Conservation (phyloP, 352 stramenopile genomes). For the Phytophthora sp. region DNA sequence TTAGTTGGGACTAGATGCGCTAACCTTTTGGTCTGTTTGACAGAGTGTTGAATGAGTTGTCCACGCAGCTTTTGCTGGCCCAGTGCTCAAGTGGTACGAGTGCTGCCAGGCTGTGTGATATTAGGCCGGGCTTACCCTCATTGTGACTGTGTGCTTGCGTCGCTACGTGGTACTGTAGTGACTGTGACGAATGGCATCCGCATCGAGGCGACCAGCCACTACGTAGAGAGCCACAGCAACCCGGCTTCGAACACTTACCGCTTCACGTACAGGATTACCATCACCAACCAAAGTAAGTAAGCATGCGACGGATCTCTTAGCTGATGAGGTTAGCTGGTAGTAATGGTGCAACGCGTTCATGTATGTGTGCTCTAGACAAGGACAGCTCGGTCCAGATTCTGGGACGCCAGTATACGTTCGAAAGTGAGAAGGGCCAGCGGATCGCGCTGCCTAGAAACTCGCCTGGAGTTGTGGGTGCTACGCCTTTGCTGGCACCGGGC, state of each 20-base stretch:
- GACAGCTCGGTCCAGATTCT: constrained; percentile 65
- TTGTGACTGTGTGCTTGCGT: not conserved
- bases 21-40: constrained; percentile 10
- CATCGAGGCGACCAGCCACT: constrained; percentile 79
- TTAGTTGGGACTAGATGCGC: not conserved
- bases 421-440: constrained; percentile 68
- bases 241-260: constrained; percentile 59
- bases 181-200: constrained; percentile 70
- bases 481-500: constrained; percentile 62
- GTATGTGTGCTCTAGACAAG: constrained; percentile 38
- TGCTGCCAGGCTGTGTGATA: not conserved
- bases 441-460: constrained; percentile 68
- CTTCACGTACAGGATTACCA: constrained; percentile 82
- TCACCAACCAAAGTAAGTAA: constrained; percentile 74
- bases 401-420: constrained; percentile 80
- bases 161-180: constrained; percentile 39
- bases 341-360: constrained; percentile 5
- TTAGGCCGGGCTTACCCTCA: not conserved
- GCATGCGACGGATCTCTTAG: too few species aligned
- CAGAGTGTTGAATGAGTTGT: constrained; percentile 68
- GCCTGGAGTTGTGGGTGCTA: constrained; percentile 72
- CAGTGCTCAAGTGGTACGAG: constrained; percentile 74
- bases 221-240: constrained; percentile 61
- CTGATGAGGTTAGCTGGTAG: too few species aligned
- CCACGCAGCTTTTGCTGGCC: constrained; percentile 66